phyloP scores from a whole-genome alignment of 2,329 filamentous ascomycete genomes.

The Raffaelea arxii region DNA sequence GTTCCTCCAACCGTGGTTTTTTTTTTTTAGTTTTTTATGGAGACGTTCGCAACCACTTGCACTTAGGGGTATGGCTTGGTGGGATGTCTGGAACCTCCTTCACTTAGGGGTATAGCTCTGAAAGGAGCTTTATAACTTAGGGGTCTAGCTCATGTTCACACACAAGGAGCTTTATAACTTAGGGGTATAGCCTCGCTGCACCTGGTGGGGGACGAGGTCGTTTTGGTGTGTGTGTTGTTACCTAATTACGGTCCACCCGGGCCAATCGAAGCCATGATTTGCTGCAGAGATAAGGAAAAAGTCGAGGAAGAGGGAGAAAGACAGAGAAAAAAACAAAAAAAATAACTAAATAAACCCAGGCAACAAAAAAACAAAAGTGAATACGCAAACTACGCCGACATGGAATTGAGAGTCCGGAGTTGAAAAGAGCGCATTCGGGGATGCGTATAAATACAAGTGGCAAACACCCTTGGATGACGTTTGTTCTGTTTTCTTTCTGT shows the following conservation, averaged over 20 bases:
- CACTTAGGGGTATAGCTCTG: conserved; percentile 6
- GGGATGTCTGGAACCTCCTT: not conserved
- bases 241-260: conserved; percentile 4
- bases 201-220: not conserved
- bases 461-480: too few relatives aligned
- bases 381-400: not conserved
- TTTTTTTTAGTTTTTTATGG: too few relatives aligned
- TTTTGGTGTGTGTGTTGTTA: not conserved
- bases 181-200: conserved; percentile 12
- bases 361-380: not conserved
- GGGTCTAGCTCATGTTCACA: conserved; percentile 6
- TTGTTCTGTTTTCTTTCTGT: too few relatives aligned
- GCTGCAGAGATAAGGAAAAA: not conserved
- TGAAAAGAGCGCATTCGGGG: too few relatives aligned
- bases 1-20: too few relatives aligned
- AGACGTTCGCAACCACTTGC: not conserved
- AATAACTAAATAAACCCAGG: not conserved
- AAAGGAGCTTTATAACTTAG: conserved; percentile 9
- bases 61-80: conserved; percentile 1
- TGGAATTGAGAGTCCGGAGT: too few relatives aligned
- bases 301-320: not conserved
- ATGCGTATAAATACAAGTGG: too few relatives aligned
- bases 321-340: not conserved
- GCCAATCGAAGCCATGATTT: not conserved
- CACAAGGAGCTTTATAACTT: conserved; percentile 13